Evolutionary conservation across 2,329 filamentous ascomycete species (phyloP).

Genomic region (Curvularia eragrostidis): DNA sequence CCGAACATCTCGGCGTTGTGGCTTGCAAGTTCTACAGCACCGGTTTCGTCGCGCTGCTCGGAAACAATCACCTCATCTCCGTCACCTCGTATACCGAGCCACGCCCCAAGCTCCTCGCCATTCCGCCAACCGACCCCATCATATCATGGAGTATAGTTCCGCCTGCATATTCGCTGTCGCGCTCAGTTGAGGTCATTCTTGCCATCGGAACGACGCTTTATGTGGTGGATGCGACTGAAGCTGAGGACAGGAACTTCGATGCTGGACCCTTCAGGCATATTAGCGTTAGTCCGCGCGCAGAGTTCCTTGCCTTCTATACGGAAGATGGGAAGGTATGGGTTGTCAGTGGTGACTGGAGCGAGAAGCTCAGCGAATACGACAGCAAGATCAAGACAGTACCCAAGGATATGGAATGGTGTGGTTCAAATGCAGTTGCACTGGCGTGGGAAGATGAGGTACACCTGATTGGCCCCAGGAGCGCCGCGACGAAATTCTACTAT

Average conservation of each 20-base stretch:
- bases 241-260: slow-evolving; percentile 88
- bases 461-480: slow-evolving; percentile 83
- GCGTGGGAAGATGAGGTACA: slow-evolving; percentile 99
- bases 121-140: slow-evolving; percentile 77
- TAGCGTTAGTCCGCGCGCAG: slow-evolving; percentile 87
- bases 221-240: slow-evolving; percentile 85
- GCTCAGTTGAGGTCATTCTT: slow-evolving; percentile 89
- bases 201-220: slow-evolving; percentile 85
- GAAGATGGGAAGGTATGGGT: slow-evolving; percentile 84
- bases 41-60: slow-evolving; percentile 90
- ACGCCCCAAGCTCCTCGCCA: slow-evolving; percentile 80
- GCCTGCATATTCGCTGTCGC: slow-evolving; percentile 84
- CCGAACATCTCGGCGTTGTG: slow-evolving; percentile 85
- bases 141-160: slow-evolving; percentile 90
- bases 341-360: slow-evolving; percentile 94
- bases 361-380: slow-evolving; percentile 88
- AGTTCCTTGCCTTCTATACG: slow-evolving; percentile 86
- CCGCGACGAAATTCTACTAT: slow-evolving; percentile 82
- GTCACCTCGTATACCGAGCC: slow-evolving; percentile 93
- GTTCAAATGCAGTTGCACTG: slow-evolving; percentile 89
- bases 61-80: slow-evolving; percentile 84
- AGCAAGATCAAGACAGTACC: slow-evolving; percentile 85
- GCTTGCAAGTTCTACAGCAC: slow-evolving; percentile 91
- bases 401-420: slow-evolving; percentile 93
- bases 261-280: slow-evolving; percentile 93